These are phyloP conservation scores for Penicillium griseofulvum DNA, from an alignment of 2,329 filamentous ascomycete genomes.

Conservation along the genomic window DNA sequence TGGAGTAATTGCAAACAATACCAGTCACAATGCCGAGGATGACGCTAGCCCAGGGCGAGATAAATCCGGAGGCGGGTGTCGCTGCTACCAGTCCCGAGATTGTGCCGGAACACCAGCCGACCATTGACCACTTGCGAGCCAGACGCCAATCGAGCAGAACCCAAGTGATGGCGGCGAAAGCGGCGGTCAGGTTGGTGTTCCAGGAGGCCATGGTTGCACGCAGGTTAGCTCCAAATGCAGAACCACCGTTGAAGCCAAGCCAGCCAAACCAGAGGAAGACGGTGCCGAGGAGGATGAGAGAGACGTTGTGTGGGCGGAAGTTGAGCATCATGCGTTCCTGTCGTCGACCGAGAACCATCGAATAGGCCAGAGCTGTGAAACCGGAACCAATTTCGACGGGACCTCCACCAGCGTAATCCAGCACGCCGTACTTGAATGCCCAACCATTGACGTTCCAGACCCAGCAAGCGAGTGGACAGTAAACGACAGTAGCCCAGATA, in stretches of 20 bases:
- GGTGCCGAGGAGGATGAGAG: slow-evolving; percentile 91
- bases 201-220: slow-evolving; percentile 95
- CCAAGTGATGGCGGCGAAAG: slow-evolving; percentile 91
- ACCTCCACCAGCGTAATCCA: slow-evolving; percentile 94
- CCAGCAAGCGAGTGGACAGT: slow-evolving; percentile 96
- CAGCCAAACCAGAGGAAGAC: slow-evolving; percentile 98
- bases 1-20: slow-evolving; percentile 76
- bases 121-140: slow-evolving; percentile 90
- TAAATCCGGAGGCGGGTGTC: slow-evolving; percentile 77
- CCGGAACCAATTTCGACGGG: slow-evolving; percentile 97
- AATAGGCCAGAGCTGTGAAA: slow-evolving; percentile 90
- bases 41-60: slow-evolving; percentile 65
- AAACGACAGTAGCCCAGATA: slow-evolving; percentile 94
- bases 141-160: slow-evolving; percentile 93
- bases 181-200: slow-evolving; percentile 93
- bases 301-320: slow-evolving; percentile 98
- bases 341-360: slow-evolving; percentile 88
- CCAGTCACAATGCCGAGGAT: slow-evolving; percentile 61
- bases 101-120: slow-evolving; percentile 87
- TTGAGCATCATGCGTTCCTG: slow-evolving; percentile 99
- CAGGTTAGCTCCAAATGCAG: slow-evolving; percentile 88
- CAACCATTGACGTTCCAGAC: slow-evolving; percentile 94
- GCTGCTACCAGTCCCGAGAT: slow-evolving; percentile 87
- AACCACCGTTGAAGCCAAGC: slow-evolving; percentile 98
- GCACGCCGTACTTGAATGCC: slow-evolving; percentile 83